phyloP scores from a whole-genome alignment of 192 early-diverging fungal species.

The Gonapodya prolifera region DNA sequence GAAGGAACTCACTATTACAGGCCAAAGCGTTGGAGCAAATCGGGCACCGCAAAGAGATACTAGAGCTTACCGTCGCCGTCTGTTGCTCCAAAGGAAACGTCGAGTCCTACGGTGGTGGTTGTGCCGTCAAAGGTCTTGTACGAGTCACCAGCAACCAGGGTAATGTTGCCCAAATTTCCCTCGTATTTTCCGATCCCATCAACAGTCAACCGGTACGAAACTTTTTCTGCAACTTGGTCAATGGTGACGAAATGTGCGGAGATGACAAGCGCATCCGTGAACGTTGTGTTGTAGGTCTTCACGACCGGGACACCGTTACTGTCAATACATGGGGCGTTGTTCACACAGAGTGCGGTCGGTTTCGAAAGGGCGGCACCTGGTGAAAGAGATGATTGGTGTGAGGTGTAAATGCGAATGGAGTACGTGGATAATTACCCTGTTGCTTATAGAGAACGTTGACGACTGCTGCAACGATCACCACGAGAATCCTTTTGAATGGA shows the following conservation, averaged over 20 bases:
- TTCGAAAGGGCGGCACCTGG: neutral
- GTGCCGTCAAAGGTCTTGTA: neutral
- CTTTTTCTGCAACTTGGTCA: neutral
- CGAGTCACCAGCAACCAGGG: neutral
- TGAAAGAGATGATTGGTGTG: neutral
- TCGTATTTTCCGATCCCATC: neutral
- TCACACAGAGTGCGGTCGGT: neutral
- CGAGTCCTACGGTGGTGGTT: neutral
- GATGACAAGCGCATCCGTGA: neutral
- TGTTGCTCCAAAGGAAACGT: neutral
- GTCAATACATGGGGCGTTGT: neutral
- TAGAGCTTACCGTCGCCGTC: neutral
- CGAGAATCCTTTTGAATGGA: neutral
- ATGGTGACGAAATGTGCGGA: neutral
- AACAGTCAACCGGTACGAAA: neutral
- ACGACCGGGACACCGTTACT: neutral
- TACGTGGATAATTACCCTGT: neutral
- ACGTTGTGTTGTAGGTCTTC: neutral
- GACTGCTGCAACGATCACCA: neutral
- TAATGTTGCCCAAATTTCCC: neutral
- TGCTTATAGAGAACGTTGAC: neutral
- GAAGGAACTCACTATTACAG: neutral
- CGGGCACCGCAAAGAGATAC: too few relatives aligned
- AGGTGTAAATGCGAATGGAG: neutral
- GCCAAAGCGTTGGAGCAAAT: too few relatives aligned